A percentile compares a stretch with the other conserved stretches of the same genome.
These are phyloP conservation scores for Ceratocystiopsis sp. DNA, from an alignment of 2,329 filamentous ascomycete species.

Conservation along the genomic window DNA sequence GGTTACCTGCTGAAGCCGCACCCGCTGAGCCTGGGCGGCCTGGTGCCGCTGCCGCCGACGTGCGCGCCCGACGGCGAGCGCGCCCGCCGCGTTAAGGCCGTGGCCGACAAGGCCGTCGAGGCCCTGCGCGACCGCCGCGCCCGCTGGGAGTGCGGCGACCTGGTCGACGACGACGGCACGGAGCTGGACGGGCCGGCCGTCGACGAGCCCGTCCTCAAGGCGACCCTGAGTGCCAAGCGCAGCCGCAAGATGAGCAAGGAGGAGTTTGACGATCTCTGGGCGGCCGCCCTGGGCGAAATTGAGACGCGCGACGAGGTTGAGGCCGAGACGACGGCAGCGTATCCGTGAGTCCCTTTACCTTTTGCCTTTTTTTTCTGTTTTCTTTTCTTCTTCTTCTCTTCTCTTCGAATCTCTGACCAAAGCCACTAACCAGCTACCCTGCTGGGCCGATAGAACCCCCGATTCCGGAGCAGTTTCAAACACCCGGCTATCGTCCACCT, in stretches of 20 bases:
- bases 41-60: conserved; percentile 72
- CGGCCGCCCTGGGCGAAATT: conserved; percentile 56
- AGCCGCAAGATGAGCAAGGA: conserved; percentile 69
- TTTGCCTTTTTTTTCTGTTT: not conserved
- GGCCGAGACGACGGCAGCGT: conserved; percentile 22
- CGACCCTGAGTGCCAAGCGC: conserved; percentile 55
- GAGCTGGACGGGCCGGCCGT: conserved; percentile 39
- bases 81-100: conserved; percentile 66
- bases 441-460: conserved; percentile 54
- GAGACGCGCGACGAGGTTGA: conserved; percentile 43
- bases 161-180: conserved; percentile 42
- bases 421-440: conserved; percentile 72
- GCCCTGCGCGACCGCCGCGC: conserved; percentile 72
- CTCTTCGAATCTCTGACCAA: conserved; percentile 19
- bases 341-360: conserved; percentile 30
- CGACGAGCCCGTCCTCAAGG: conserved; percentile 58
- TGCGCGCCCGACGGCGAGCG: conserved; percentile 94
- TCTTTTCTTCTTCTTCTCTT: conserved; percentile 2
- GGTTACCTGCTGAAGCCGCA: conserved; percentile 79
- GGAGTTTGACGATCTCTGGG: conserved; percentile 85
- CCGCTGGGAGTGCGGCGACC: conserved; percentile 76
- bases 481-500: conserved; percentile 61
- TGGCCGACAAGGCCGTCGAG: conserved; percentile 77
- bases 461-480: conserved; percentile 42
- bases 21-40: conserved; percentile 62